Base-by-base conservation (phyloP, 2,329 filamentous ascomycete species). In the Colletotrichum filicis region DNA sequence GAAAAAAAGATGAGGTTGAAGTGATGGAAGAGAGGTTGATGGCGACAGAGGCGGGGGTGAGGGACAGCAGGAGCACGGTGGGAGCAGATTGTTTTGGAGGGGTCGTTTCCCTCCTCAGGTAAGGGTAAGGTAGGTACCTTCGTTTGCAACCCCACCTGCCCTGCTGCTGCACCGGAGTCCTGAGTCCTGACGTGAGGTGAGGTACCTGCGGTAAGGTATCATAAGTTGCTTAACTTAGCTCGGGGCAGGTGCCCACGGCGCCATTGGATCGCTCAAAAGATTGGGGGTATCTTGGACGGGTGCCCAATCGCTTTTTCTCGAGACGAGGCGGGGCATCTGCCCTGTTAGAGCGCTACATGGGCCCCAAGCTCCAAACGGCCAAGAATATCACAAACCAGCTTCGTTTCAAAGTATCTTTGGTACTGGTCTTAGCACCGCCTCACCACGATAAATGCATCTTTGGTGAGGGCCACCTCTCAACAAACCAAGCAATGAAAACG, bases 381-480 rank as follows among this genome's bases (percentile, higher is more conserved):
- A 71, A 73, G 60, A 52, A 42, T 24, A n/a, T 26, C 11, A 35
- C 35, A 65, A 61, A 53, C 37, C 71, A 57, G 66, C 71, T 66
- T 66, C 56, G 60, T 71, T 71, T 73, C 55, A 52, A 52, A 30
- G 71, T 65, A 70, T 22, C 42, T 49, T 22, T 49, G 42, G 42
- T 22, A 19, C 35, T 56, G 4, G 9, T 53, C 56, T 71, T 66
- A 71, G 61, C 66, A 66, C 35, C 22, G 30, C 53, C 61, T 55
- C 59, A 64, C 58, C 66, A 73, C 59, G 59, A 69, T 42, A 68
- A 55, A 28, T 37, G 62, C 62, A 26, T 49, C 63, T 65, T 70
- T 73, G 71, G 71, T 73, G 66, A 70, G 71, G 61, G 66, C 60
- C 52, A 52, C 63, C 11, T 68, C 71, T 71, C 71, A 73, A 73